Evolutionary conservation across 106 monocot species (phyloP), one percentile per base, ranked within the genome.

Genomic region (Amphibolis antarctica): DNA sequence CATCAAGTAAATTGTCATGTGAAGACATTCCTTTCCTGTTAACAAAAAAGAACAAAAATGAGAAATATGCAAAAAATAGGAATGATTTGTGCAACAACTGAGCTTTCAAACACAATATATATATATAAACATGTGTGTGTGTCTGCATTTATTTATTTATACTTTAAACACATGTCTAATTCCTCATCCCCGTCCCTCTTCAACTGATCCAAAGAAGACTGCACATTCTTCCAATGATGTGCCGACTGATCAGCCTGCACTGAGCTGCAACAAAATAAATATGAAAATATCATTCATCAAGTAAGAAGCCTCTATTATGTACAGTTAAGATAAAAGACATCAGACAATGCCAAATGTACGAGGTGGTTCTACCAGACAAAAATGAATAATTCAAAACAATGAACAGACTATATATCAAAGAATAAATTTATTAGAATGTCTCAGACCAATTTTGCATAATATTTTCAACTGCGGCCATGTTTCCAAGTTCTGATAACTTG

Each of bases 171-270:
- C 51, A 25, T 21, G 15, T 73, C 71, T 55, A 75, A 60, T 64
- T 89, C 80, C 42, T 46, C 59, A 55, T 45, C 50, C 27, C 62
- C 64, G 25, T 68, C 75, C 59, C 54, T 69, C 28, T 69, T 72
- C 25, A 89, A 60, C 44, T 72, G 44, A 52, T 70, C 59, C 44
- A 82, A 28, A 4, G 77, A 72, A 61, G 30, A 71, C 44, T 77
- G 65, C 64, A 60, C 17, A 60, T 66, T 75, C 55, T 60, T 55
- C 77, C 65, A 82, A 12, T 82, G 79, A 27, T 63, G 75, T 23
- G 44, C 53, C 70, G 89, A 85, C 21, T 62, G 59, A 7, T n/a
- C 69, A n/a, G 76, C 77, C 60, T 71, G 77, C 52, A 77, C 29
- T 13, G 76, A 82, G 61, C 89, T 89, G 80, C 11, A 67, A 19